phyloP scores from a whole-genome alignment of 768 basidiomycete species.

The Gloeopeniophorella convolvens region DNA sequence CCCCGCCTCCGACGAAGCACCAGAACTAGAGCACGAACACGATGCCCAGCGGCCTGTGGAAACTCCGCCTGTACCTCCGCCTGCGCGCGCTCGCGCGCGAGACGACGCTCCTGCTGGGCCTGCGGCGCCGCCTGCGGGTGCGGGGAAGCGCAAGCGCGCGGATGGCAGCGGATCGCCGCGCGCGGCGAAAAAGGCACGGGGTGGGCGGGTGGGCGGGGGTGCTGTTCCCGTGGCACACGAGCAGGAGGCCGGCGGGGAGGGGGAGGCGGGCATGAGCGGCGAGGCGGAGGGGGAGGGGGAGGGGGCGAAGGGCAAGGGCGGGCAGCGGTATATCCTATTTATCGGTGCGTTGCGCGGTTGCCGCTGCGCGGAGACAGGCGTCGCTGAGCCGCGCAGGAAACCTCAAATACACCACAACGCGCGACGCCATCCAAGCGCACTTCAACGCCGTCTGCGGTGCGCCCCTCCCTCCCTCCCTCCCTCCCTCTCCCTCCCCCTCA shows the following conservation, averaged over 20 bases:
- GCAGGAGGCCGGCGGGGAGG: conserved; percentile 29
- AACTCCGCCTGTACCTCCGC: conserved; percentile 49
- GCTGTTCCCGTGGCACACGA: conserved; percentile 4
- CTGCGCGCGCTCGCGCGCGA: conserved; percentile 38
- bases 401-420: conserved; percentile 74
- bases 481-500: background rate
- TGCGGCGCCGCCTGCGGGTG: conserved; percentile 24
- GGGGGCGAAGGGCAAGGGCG: background rate
- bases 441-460: conserved; percentile 72
- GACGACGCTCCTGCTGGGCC: conserved; percentile 27
- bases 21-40: too few relatives aligned
- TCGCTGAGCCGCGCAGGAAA: conserved; percentile 62
- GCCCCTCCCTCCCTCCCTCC: conserved; percentile 24
- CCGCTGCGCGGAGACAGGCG: background rate
- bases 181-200: conserved; percentile 22
- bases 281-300: conserved; percentile 27
- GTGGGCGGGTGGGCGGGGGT: conserved; percentile 17
- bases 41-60: too few relatives aligned
- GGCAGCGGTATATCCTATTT: conserved; percentile 69
- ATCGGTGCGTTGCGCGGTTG: conserved; percentile 45
- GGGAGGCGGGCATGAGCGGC: conserved; percentile 28
- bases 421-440: conserved; percentile 61
- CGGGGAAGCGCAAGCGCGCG: conserved; percentile 26
- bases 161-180: conserved; percentile 24
- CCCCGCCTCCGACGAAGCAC: too few relatives aligned